phyloP scores from a whole-genome alignment of 495 filamentous ascomycete species.

The Aspergillus sclerotiicarbonarius region DNA sequence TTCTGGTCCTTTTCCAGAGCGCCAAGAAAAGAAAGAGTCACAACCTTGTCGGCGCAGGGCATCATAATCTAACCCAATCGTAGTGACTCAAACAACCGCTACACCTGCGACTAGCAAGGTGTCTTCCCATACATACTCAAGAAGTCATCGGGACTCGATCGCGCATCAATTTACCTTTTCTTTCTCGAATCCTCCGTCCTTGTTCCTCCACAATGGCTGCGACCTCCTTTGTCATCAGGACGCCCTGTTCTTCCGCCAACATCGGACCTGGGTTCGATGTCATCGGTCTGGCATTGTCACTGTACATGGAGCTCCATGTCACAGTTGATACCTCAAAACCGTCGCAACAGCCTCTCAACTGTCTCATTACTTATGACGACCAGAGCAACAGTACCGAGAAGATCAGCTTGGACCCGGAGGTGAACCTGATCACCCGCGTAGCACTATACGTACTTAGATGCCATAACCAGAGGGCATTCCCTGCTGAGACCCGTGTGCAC shows the following conservation, averaged over 20 bases:
- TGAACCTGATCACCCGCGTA: conserved; percentile 87
- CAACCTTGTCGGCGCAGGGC: conserved; percentile 28
- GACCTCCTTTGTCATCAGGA: conserved; percentile 59
- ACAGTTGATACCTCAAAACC: conserved; percentile 56
- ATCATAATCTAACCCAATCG: neutral
- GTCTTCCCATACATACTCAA: too few relatives aligned
- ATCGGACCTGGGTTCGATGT: conserved; percentile 97
- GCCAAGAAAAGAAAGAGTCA: conserved; percentile 29
- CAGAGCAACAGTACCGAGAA: conserved; percentile 68
- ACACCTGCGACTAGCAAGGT: too few relatives aligned
- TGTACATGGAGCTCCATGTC: conserved; percentile 83
- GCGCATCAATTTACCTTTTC: neutral
- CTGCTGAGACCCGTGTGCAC: conserved; percentile 81
- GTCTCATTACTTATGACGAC: conserved; percentile 84
- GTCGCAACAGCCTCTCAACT: conserved; percentile 71
- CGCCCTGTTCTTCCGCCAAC: conserved; percentile 90
- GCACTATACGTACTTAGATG: conserved; percentile 91
- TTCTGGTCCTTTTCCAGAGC: conserved; percentile 11
- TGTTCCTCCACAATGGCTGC: conserved; percentile 26
- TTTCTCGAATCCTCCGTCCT: conserved; percentile 1
- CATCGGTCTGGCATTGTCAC: conserved; percentile 86
- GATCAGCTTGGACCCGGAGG: conserved; percentile 73
- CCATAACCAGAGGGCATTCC: conserved; percentile 79
- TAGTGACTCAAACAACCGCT: neutral
- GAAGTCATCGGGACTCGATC: too few relatives aligned